Evolutionary conservation across 192 early-diverging fungal species (phyloP).

Genomic region (Rhizophlyctis rosea): DNA sequence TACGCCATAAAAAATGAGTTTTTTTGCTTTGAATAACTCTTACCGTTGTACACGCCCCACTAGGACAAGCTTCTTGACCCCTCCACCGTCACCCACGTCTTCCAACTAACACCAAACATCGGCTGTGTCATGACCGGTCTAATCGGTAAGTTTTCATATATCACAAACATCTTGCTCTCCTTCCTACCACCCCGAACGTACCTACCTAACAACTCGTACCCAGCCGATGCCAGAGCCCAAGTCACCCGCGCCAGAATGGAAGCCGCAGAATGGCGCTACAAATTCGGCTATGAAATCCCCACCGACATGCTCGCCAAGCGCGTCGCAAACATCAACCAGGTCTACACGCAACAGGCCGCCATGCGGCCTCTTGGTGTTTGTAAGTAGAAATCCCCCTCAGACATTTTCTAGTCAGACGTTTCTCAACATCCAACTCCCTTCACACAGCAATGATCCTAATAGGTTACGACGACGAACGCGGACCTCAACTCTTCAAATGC

Average conservation of each 20-base stretch:
- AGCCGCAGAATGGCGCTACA: conserved; percentile 98
- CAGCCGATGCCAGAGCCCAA: conserved; percentile 91
- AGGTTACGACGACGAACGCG: conserved; percentile 92
- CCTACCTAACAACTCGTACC: not conserved
- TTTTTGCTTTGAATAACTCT: no score
- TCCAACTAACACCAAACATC: conserved; percentile 85
- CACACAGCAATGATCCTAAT: conserved; percentile 89
- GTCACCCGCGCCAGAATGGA: conserved; percentile 90
- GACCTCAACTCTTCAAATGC: conserved; percentile 96
- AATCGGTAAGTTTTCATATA: conserved; percentile 52
- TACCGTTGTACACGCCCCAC: not conserved
- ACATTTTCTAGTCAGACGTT: conserved; percentile 3
- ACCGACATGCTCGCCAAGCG: conserved; percentile 96
- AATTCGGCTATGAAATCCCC: conserved; percentile 97
- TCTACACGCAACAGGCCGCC: conserved; percentile 98
- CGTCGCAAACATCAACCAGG: conserved; percentile 97
- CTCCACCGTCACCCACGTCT: conserved; percentile 88
- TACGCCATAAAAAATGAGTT: no score
- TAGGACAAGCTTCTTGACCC: conserved; percentile 97
- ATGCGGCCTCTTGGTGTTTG: conserved; percentile 96
- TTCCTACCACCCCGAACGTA: not conserved
- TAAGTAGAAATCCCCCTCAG: conserved; percentile 45
- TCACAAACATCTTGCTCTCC: not conserved
- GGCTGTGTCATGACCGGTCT: conserved; percentile 99
- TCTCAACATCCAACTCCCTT: not conserved